phyloP scores from a whole-genome alignment of 208 protist genomes.

The Crithidia fasciculata region DNA sequence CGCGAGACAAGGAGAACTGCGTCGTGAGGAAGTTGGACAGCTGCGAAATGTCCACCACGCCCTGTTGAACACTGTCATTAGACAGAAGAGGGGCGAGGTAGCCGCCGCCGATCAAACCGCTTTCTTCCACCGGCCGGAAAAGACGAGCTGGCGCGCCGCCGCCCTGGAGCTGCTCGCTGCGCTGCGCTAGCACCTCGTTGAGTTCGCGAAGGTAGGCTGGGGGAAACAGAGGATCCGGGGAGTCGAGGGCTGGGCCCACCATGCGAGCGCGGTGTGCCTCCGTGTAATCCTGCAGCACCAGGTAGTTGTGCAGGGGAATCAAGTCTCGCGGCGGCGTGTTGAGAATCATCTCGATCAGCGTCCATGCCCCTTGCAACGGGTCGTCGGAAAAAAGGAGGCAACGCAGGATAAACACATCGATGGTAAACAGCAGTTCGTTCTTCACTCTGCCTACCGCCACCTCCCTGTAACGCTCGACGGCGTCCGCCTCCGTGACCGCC shows the following conservation, averaged over 20 bases:
- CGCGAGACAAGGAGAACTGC: neutral
- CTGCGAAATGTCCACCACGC: neutral
- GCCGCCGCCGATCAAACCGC: neutral
- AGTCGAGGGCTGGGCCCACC: neutral
- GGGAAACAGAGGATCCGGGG: neutral
- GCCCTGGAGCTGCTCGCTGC: neutral
- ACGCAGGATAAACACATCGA: neutral
- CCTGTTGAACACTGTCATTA: neutral
- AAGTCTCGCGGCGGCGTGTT: neutral
- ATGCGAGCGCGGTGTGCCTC: neutral
- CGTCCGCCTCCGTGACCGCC: neutral
- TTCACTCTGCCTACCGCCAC: neutral
- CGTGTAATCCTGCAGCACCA: neutral
- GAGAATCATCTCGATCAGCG: neutral
- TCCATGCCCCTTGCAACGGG: neutral
- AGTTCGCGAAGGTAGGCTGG: neutral
- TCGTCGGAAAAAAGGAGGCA: neutral
- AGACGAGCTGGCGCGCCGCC: neutral
- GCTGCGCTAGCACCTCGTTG: neutral
- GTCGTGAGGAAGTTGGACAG: neutral
- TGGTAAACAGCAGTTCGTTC: neutral
- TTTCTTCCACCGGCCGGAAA: neutral
- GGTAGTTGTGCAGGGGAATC: neutral
- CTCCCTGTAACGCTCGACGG: neutral
- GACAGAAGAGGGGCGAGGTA: neutral